phyloP scores from a whole-genome alignment of 352 stramenopile genomes.

The Elongisporangium undulatum region DNA sequence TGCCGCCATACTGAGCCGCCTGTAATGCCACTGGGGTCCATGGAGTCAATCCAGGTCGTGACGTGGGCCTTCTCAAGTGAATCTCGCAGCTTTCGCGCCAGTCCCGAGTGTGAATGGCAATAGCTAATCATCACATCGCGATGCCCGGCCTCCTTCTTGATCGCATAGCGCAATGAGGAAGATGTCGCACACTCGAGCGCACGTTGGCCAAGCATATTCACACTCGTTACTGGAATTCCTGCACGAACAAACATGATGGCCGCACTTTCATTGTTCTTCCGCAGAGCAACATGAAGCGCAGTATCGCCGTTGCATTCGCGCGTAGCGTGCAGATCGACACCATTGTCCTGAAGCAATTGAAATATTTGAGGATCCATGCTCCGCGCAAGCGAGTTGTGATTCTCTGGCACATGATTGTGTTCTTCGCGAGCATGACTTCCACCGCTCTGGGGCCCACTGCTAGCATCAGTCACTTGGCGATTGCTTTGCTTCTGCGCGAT shows the following conservation, averaged over 20 bases:
- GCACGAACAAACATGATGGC: constrained; percentile 65
- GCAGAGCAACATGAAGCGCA: constrained; percentile 70
- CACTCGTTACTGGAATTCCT: constrained; percentile 55
- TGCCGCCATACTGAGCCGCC: constrained; percentile 76
- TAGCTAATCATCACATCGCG: constrained; percentile 89
- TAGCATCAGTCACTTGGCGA: background rate
- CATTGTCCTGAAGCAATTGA: constrained; percentile 36
- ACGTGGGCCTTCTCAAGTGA: constrained; percentile 63
- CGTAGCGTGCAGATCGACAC: constrained; percentile 51
- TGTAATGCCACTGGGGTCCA: constrained; percentile 78
- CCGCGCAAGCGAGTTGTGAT: constrained; percentile 21
- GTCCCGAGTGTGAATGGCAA: constrained; percentile 62
- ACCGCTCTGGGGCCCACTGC: background rate
- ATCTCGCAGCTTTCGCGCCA: constrained; percentile 66
- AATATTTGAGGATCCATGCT: constrained; percentile 52
- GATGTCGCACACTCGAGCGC: constrained; percentile 72
- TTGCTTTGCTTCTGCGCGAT: background rate
- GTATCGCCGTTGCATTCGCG: constrained; percentile 62
- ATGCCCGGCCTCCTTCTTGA: constrained; percentile 81
- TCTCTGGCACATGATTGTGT: constrained; percentile 12
- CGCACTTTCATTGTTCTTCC: constrained; percentile 59
- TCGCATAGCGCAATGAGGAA: constrained; percentile 64
- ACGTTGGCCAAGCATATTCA: constrained; percentile 59
- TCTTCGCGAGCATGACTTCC: background rate
- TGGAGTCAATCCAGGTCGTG: constrained; percentile 84